Evolutionary conservation across 2,329 filamentous ascomycete genomes (phyloP).

Genomic region (Stagonosporopsis vannaccii): DNA sequence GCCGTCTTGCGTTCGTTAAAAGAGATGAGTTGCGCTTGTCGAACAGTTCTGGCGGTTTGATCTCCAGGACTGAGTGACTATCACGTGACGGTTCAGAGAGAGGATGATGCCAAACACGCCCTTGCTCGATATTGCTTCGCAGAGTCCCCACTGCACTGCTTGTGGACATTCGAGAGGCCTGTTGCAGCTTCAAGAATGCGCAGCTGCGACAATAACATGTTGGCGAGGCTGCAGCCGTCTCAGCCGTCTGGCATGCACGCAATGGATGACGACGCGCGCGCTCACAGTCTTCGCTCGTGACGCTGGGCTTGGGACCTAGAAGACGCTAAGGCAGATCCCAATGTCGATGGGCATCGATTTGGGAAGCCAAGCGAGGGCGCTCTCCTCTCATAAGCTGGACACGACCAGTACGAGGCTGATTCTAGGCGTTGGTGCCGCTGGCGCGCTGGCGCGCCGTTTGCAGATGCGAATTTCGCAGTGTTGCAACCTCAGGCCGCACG

Average conservation of each 20-base stretch:
- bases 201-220: slow-evolving; percentile 1
- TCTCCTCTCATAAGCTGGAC: not conserved
- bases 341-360: slow-evolving; percentile 12
- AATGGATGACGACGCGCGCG: slow-evolving; percentile 20
- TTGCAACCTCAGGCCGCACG: slow-evolving; percentile 6
- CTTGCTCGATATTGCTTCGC: not conserved
- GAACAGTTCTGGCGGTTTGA: not conserved
- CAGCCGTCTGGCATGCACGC: slow-evolving; percentile 13
- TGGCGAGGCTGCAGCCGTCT: slow-evolving; percentile 9
- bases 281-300: not conserved
- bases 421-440: not conserved
- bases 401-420: slow-evolving; percentile 1
- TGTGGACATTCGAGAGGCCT: not conserved
- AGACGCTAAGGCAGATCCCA: slow-evolving; percentile 16
- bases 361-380: not conserved
- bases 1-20: slow-evolving; percentile 6
- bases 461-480: not conserved
- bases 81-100: slow-evolving; percentile 1
- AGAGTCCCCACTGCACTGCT: not conserved
- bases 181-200: not conserved
- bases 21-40: slow-evolving; percentile 11
- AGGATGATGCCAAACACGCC: not conserved
- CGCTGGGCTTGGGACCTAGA: slow-evolving; percentile 9
- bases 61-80: not conserved
- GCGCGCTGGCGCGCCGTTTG: slow-evolving; percentile 1